Evolutionary conservation across 331 rosid genomes (phyloP).

Genomic region (Telfairia occidentalis): DNA sequence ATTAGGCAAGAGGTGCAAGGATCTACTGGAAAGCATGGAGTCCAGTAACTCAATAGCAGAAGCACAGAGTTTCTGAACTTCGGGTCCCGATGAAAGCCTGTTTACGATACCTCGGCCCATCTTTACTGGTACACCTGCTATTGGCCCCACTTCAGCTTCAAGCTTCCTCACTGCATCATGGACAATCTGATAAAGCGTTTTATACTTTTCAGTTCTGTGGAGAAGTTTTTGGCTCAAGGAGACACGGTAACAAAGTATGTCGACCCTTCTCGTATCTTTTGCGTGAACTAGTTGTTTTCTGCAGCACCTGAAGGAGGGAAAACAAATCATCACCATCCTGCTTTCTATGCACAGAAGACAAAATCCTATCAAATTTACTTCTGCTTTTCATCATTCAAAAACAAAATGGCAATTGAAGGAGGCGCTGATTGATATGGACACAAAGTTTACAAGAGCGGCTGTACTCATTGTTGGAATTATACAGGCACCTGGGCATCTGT

Average conservation of each 20-base stretch:
- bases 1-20: conserved; percentile 18
- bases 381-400: neutral
- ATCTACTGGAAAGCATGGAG: conserved; percentile 30
- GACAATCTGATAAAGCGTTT: conserved; percentile 44
- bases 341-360: neutral
- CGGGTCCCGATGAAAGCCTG: conserved; percentile 96
- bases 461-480: neutral
- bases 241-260: conserved; percentile 79
- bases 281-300: conserved; percentile 70
- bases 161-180: conserved; percentile 71
- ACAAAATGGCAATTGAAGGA: neutral
- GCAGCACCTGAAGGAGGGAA: conserved; percentile 49
- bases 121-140: conserved; percentile 65
- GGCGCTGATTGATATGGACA: neutral
- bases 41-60: conserved; percentile 67
- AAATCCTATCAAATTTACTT: neutral
- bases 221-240: conserved; percentile 77
- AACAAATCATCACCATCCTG: conserved; percentile 14
- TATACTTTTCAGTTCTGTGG: conserved; percentile 53
- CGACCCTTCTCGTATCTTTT: conserved; percentile 84
- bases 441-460: neutral
- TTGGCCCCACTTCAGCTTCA: conserved; percentile 80
- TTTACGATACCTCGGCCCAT: conserved; percentile 94
- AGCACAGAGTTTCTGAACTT: conserved; percentile 76
- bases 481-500: neutral